Evolutionary conservation across 345 rosid genomes (phyloP), one percentile per base, ranked within the genome.

Genomic region (Rhodomyrtus tomentosa): DNA sequence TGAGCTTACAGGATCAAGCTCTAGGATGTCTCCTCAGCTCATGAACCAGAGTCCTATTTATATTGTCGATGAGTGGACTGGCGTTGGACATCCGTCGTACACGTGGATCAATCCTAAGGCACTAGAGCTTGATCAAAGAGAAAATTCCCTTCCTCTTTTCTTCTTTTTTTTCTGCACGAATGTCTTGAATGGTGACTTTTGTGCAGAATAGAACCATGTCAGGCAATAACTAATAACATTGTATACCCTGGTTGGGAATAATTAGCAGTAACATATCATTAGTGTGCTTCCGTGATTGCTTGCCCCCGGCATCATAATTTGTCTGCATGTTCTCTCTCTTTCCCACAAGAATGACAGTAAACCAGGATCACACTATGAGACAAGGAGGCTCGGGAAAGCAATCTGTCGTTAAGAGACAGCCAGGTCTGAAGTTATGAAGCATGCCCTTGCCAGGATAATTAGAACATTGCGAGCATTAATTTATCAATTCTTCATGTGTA

Each of bases 101-200:
- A 89, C 90, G 85, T 91, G 91, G 88, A 8, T 20, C 6, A 16
- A 84, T 86, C 85, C 42, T 48, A 32, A 53, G 45, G 49, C n/a
- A 45, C 32, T 22, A 38, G 2, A 27, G 36, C 25, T 45, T 36
- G 45, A 68, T 38, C 79, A 68, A 32, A 68, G 45, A 36, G 79
- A 68, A 4, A 68, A 10, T 18, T 36, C 24, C 20, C 76, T 68
- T 4, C 16, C 12, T 58, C 18, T 16, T 1, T n/a, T n/a, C 27
- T 2, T 22, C 4, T 54, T 25, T 4, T 22, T 5, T 68, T 59
- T 29, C n/a, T 18, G 24, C 79, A 32, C 79, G 4, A 36, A 36
- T 68, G 6, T 4, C 38, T 68, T 68, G 79, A 68, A 68, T 32
- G 45, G 20, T 36, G 79, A 36, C 45, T 68, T 68, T 18, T 68